Base-by-base conservation (phyloP, 352 stramenopile genomes). In the Blastocystis sp. region DNA sequence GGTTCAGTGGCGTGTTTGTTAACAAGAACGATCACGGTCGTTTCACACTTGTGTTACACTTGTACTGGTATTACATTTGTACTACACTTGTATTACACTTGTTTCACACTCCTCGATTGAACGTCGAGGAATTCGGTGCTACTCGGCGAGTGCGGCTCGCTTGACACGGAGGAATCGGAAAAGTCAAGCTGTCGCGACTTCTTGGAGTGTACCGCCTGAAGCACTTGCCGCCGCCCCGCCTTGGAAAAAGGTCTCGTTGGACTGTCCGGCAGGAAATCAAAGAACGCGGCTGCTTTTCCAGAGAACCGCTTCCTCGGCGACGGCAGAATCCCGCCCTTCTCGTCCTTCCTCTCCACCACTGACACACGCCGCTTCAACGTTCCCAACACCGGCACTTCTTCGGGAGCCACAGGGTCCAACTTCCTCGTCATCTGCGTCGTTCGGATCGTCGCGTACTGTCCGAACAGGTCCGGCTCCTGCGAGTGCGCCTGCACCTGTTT, bases 1-100 rank as follows among this genome's bases (percentile, higher is more conserved):
- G 0, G 35, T 89, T 45, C 79, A 89, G 67, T 89, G 35, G 21
- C 70, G 24, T 85, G 51, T 85, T 85, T 85, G 74, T 70, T 85
- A 55, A 55, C 45, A 55, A 55, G 16, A 19, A 16, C 45, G 6
- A 55, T 6, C 45, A 55, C 45, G 16, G 16, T 19, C 45, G 9
- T 19, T 55, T 19, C 45, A 55, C 45, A 55, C 45, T 0, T 16
- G 45, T 16, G 45, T 55, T 6, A 55, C 45, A 55, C 45, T 55
- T 24, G 60, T 26, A 65, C 16, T 65, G 26, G 4, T 61, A 61
- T 21, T 61, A 61, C 51, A 61, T 61, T n/a, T n/a, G n/a, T n/a
- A n/a, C n/a, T n/a, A n/a, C n/a, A n/a, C n/a, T n/a, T 69, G 24
- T 29, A 35, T 69, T 33, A 69, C 29, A 37, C 62, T 69, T 69